phyloP scores from a whole-genome alignment of 306 rosid genomes.

The Aeschynomene evenia region DNA sequence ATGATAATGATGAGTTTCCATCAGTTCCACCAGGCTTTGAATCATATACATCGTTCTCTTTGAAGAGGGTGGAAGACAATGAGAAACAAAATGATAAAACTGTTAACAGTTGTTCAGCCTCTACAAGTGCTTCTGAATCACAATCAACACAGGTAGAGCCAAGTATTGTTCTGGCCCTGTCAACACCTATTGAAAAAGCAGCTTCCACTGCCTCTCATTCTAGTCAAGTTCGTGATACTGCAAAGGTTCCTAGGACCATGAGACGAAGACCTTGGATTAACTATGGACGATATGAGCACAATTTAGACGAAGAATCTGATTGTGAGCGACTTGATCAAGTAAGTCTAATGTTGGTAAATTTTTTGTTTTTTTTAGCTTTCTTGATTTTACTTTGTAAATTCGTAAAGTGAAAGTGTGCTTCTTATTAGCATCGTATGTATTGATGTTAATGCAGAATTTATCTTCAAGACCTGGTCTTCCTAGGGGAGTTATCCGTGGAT shows the following conservation, averaged over 20 bases:
- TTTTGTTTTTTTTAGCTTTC: slow-evolving; percentile 29
- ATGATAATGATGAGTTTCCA: slow-evolving; percentile 91
- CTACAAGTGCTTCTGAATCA: slow-evolving; percentile 51
- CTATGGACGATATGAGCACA: slow-evolving; percentile 49
- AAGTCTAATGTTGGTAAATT: slow-evolving; percentile 30
- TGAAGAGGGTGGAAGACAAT: slow-evolving; percentile 52
- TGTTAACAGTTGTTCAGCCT: slow-evolving; percentile 43
- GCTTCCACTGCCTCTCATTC: too few species aligned
- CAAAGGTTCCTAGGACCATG: slow-evolving; percentile 62
- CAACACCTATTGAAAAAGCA: too few species aligned
- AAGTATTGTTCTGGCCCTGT: not conserved
- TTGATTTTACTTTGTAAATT: slow-evolving; percentile 25
- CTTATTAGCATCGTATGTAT: slow-evolving; percentile 36
- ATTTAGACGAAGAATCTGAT: slow-evolving; percentile 65
- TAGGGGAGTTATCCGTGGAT: slow-evolving; percentile 89
- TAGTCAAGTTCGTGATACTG: slow-evolving; percentile 39
- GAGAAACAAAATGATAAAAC: slow-evolving; percentile 48
- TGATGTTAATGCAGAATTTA: slow-evolving; percentile 60
- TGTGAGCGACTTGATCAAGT: slow-evolving; percentile 73
- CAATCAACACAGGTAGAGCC: slow-evolving; percentile 55
- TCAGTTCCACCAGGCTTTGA: slow-evolving; percentile 98
- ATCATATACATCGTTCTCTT: slow-evolving; percentile 67
- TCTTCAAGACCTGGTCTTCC: slow-evolving; percentile 56
- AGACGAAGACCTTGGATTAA: slow-evolving; percentile 71
- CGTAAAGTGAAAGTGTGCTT: slow-evolving; percentile 20